Evolutionary conservation across 2,329 filamentous ascomycete genomes (phyloP), one percentile per base, ranked within the genome.

Genomic region (Ophiostoma sp.): DNA sequence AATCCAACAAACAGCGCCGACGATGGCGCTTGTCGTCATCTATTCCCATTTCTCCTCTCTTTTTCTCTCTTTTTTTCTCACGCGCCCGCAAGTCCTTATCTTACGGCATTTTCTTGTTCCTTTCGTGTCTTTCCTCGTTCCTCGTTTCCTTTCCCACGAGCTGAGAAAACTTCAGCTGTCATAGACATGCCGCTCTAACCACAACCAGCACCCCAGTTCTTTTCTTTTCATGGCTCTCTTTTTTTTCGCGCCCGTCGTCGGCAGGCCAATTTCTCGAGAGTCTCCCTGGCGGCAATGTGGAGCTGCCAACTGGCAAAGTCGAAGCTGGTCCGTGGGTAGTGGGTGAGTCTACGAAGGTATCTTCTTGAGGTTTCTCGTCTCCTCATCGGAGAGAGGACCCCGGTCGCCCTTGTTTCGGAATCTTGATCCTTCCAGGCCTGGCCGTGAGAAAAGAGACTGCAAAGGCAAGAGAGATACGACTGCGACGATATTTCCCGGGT

Each of bases 261-360:
- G 50, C 68, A 42, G 50, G 33, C 31, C 66, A 69, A 52, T 70
- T 39, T 39, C 50, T 25, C 33, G 8, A 3, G 4, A 19, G 12
- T 36, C 48, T 71, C 69, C 69, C 69, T 71, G 55, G 69, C 55
- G 55, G 57, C 69, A 63, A 71, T 71, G 69, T 70, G 68, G 68
- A 39, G 17, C 61, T 48, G 66, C 45, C 45, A 55, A 55, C 48
- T 22, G 31, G 31, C 31, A 55, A 52, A 55, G 50, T 55, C 50
- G 15, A 28, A 25, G 22, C 19, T 25, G n/a, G 33, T 42, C 36
- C 39, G 61, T 33, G 55, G n/a, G 28, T 63, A 19, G 17, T 59
- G 33, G 33, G 33, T 36, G 4, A 8, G 3, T 36, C 8, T 8
- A 4, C 8, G 33, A 4, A 8, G 8, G 33, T 36, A 8, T 36